Conservation (phyloP, 495 filamentous ascomycete species). For the Neurospora sp. region DNA sequence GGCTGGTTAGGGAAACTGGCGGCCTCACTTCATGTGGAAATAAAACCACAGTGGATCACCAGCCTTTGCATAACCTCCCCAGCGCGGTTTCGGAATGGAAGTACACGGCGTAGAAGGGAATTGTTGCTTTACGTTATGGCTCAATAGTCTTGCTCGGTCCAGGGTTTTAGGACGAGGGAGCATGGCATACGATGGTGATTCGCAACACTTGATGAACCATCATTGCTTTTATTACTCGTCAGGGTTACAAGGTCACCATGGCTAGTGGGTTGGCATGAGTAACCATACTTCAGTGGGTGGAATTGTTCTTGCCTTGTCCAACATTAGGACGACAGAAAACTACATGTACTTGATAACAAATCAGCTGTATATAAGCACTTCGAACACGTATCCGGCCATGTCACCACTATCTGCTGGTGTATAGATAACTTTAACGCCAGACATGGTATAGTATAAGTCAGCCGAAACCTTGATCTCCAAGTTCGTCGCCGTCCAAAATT, state of each 20-base stretch:
- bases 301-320: not conserved
- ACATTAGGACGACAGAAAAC: not conserved
- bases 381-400: not conserved
- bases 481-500: not conserved
- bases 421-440: not conserved
- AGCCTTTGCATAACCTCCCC: not conserved
- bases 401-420: not conserved
- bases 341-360: not conserved
- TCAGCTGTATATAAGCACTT: not conserved
- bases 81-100: not conserved
- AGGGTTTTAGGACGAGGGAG: not conserved
- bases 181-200: not conserved
- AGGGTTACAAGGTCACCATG: not conserved
- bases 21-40: not conserved
- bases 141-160: not conserved
- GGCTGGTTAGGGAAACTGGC: not conserved
- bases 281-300: not conserved
- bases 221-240: not conserved
- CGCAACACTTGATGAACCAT: not conserved
- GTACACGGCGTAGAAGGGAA: not conserved
- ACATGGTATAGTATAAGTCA: not conserved
- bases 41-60: not conserved
- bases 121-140: not conserved
- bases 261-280: not conserved
- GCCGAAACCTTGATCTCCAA: not conserved